Evolutionary conservation across 371 early-diverging fungal genomes (phyloP), one percentile per base, ranked within the genome.

Genomic region (Actinomortierella ambigua): DNA sequence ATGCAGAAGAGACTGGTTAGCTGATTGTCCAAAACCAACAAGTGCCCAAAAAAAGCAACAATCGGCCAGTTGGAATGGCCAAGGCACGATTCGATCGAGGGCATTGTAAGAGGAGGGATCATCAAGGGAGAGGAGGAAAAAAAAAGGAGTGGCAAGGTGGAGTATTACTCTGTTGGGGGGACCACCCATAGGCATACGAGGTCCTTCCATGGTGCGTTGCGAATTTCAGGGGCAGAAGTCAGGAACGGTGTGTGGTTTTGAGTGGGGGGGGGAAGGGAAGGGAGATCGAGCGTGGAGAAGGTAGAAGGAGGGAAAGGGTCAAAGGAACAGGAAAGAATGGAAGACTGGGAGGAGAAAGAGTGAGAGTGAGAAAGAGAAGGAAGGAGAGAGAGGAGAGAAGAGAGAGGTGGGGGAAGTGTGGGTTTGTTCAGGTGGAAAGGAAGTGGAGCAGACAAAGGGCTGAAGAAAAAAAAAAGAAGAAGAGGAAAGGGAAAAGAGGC

Each of bases 251-350:
- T 4, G 4, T 34, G n/a, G n/a, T n/a, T n/a, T n/a, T n/a, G 2
- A 29, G 42, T 60, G 50, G 18, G 29, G 41, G 39, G 46, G 46
- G 24, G 41, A n/a, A 34, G 60, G 43, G 27, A 44, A n/a, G 18
- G 50, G n/a, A 26, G 13, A 17, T n/a, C 23, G 28, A 6, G 27
- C 20, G 24, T 27, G 20, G 59, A 59, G 34, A 46, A 61, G 55
- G n/a, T 29, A 39, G 62, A 50, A 3, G 28, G 28, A 34, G 47
- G 43, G 18, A 26, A 13, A 43, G 28, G 26, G 28, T 53, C 53
- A 41, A 34, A 34, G 34, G 34, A 11, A 40, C 11, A 15, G 26
- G 50, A 15, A 49, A 39, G 27, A n/a, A 15, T 0, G 55, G 50
- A 17, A 51, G 44, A 50, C 23, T 39, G 57, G 49, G 42, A 49